Evolutionary conservation across 2,329 filamentous ascomycete genomes (phyloP).

Genomic region (Pleomassaria siparia): DNA sequence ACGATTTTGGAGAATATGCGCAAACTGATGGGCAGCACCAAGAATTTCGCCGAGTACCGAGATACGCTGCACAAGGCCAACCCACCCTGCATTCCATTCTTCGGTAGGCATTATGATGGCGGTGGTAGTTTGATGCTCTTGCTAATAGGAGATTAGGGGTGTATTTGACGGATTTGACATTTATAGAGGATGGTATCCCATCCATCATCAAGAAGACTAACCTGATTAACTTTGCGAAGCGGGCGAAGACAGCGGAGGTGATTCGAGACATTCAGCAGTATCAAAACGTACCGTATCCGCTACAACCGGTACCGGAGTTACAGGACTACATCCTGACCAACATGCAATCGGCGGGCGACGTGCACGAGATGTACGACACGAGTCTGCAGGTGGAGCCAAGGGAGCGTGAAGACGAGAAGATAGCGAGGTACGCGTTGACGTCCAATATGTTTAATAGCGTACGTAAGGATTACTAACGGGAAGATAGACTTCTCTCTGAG

Average conservation of each 20-base stretch:
- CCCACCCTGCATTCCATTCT: conserved; percentile 96
- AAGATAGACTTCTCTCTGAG: conserved; percentile 54
- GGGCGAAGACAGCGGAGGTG: conserved; percentile 95
- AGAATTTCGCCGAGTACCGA: conserved; percentile 97
- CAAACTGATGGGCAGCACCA: conserved; percentile 91
- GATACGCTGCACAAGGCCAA: conserved; percentile 90
- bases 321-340: conserved; percentile 97
- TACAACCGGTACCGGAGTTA: conserved; percentile 85
- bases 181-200: conserved; percentile 97
- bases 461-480: conserved; percentile 20
- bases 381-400: conserved; percentile 90
- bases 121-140: not conserved
- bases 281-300: conserved; percentile 92
- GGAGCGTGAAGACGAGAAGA: conserved; percentile 98
- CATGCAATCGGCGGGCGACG: conserved; percentile 92
- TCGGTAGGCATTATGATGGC: conserved; percentile 62
- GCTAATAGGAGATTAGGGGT: conserved; percentile 65
- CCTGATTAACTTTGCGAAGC: conserved; percentile 97
- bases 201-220: conserved; percentile 95
- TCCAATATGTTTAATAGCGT: conserved; percentile 5
- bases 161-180: conserved; percentile 94
- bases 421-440: conserved; percentile 73
- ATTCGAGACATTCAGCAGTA: conserved; percentile 99
- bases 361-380: conserved; percentile 99
- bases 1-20: conserved; percentile 86